Conservation (phyloP, 2,329 filamentous ascomycete species). For the Claviceps sp. region DNA sequence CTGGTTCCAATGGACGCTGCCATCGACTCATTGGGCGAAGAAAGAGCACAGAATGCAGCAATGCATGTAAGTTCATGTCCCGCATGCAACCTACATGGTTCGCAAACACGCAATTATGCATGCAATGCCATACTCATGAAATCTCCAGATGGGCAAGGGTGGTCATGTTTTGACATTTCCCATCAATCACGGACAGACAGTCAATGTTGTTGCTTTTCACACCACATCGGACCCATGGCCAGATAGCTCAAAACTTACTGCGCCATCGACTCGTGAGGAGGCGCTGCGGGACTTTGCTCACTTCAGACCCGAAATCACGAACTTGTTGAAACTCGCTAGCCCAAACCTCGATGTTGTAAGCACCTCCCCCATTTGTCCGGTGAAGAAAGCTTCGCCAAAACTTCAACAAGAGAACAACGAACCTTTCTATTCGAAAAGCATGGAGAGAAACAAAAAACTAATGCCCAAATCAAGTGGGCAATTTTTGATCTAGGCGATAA, state of each 20-base stretch:
- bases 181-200: constrained; percentile 2
- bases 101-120: not conserved
- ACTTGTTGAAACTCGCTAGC: constrained; percentile 1
- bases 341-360: constrained; percentile 2
- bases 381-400: too few species aligned
- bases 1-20: constrained; percentile 36
- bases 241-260: not conserved
- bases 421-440: not conserved
- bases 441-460: not conserved
- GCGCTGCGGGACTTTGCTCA: constrained; percentile 2
- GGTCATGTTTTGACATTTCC: constrained; percentile 4
- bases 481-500: constrained; percentile 5
- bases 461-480: constrained; percentile 1
- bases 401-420: not conserved
- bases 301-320: not conserved
- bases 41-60: constrained; percentile 15
- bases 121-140: not conserved
- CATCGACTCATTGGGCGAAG: constrained; percentile 29
- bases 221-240: not conserved
- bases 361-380: too few species aligned
- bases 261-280: constrained; percentile 2
- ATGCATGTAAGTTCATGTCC: constrained; percentile 3
- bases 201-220: constrained; percentile 5
- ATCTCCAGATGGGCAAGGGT: constrained; percentile 3
- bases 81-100: not conserved